These are phyloP conservation scores for Yamadazyma dendronema DNA, from an alignment of 1,139 yeast genomes.

Conservation along the genomic window DNA sequence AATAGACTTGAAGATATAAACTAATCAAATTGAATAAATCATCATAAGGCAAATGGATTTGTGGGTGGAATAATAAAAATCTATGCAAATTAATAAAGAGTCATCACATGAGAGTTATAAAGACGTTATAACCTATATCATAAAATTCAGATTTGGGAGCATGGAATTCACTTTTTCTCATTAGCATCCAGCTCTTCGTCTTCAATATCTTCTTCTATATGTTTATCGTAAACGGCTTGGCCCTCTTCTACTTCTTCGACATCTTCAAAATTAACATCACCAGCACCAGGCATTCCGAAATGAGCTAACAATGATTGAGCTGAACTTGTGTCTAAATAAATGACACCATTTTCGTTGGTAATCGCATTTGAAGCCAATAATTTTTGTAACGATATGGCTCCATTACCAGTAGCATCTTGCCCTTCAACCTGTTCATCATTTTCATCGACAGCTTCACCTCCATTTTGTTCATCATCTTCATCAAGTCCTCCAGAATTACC, in stretches of 20 bases:
- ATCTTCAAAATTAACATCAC: constrained; percentile 22
- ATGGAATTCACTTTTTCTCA: not conserved
- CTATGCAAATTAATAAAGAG: constrained; percentile 3
- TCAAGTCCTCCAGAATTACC: constrained; percentile 22
- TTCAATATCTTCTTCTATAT: constrained; percentile 26
- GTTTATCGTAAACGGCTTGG: constrained; percentile 22
- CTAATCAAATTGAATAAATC: constrained; percentile 5
- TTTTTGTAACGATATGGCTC: constrained; percentile 52
- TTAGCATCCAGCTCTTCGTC: constrained; percentile 7
- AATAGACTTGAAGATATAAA: constrained; percentile 3
- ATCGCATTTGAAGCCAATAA: constrained; percentile 51
- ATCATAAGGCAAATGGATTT: not conserved
- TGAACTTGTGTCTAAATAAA: constrained; percentile 49
- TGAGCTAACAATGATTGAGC: constrained; percentile 51
- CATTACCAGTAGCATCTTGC: constrained; percentile 24
- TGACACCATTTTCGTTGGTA: constrained; percentile 57
- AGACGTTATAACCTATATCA: constrained; percentile 1
- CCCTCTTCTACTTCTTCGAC: constrained; percentile 19
- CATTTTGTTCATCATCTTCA: constrained; percentile 28
- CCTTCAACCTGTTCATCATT: constrained; percentile 12
- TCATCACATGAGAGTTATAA: constrained; percentile 1
- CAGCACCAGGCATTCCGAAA: constrained; percentile 42
- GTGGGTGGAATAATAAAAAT: not conserved
- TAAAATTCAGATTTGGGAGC: not conserved
- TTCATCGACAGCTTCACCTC: constrained; percentile 27